These are phyloP conservation scores for Ciborinia camelliae DNA, from an alignment of 2,329 filamentous ascomycete genomes.

Conservation along the genomic window DNA sequence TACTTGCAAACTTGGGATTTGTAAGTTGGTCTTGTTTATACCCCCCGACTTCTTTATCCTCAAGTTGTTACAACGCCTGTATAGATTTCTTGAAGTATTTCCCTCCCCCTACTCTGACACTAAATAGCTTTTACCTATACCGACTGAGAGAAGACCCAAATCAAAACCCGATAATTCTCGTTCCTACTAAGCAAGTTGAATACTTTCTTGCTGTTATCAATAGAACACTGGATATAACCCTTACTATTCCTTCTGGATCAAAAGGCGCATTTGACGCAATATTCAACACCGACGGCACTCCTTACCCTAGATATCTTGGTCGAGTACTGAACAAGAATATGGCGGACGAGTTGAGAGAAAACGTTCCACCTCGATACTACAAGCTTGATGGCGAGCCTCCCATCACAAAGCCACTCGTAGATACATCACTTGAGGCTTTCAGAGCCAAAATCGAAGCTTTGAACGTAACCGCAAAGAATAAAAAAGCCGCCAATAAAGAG, in stretches of 20 bases:
- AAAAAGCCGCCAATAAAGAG: conserved; percentile 45
- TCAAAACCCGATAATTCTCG: conserved; percentile 59
- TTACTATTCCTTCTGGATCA: conserved; percentile 55
- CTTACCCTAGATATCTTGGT: conserved; percentile 66
- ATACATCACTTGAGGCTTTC: conserved; percentile 46
- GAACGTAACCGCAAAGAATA: conserved; percentile 48
- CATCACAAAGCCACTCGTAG: conserved; percentile 34
- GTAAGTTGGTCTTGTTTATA: conserved; percentile 47
- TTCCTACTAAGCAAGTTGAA: conserved; percentile 64
- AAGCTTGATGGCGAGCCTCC: conserved; percentile 33
- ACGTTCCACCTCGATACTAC: conserved; percentile 36
- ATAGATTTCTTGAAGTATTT: neutral
- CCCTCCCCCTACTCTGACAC: neutral
- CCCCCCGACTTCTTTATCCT: conserved; percentile 2
- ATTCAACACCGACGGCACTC: conserved; percentile 59
- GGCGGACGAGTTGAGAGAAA: conserved; percentile 27
- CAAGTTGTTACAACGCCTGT: neutral
- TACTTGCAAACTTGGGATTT: conserved; percentile 68
- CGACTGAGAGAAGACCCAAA: conserved; percentile 45
- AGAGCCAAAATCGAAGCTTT: conserved; percentile 52
- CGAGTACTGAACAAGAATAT: conserved; percentile 46
- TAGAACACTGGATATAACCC: conserved; percentile 47
- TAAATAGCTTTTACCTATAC: conserved; percentile 63
- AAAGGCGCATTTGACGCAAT: conserved; percentile 55
- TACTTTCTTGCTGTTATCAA: conserved; percentile 65